These are phyloP conservation scores for Coemansia sp. DNA, from an alignment of 192 early-diverging fungal genomes.

Conservation along the genomic window DNA sequence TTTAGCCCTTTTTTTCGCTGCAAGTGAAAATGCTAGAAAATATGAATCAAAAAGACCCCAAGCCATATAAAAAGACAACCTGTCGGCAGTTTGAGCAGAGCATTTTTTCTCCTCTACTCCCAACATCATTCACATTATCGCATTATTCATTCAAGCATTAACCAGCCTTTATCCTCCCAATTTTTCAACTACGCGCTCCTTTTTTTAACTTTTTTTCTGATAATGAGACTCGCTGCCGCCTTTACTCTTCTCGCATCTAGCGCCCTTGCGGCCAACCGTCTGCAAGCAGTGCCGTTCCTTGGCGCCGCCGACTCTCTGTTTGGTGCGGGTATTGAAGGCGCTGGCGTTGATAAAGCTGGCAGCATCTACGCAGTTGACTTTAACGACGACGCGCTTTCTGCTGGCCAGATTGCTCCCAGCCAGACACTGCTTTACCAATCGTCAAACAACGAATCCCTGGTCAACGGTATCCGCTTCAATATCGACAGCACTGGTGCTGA, in stretches of 20 bases:
- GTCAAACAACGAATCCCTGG: neutral
- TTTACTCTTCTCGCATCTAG: constrained; percentile 2
- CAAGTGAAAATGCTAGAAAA: neutral
- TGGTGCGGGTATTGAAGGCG: constrained; percentile 10
- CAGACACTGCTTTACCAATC: constrained; percentile 7
- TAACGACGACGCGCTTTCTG: constrained; percentile 6
- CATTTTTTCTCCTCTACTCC: neutral
- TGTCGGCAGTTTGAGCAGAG: neutral
- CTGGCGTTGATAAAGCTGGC: constrained; percentile 12
- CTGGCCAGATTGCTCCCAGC: constrained; percentile 12
- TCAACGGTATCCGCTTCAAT: constrained; percentile 14
- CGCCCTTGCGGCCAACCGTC: constrained; percentile 6
- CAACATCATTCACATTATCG: neutral
- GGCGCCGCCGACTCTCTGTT: constrained; percentile 7
- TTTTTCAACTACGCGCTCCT: neutral
- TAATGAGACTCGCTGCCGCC: constrained; percentile 8
- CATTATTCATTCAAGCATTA: neutral
- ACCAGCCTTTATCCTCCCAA: neutral
- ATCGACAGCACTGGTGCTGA: constrained; percentile 11
- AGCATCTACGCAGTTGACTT: constrained; percentile 14
- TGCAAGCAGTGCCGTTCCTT: constrained; percentile 7
- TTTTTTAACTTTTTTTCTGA: neutral
- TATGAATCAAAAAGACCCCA: neutral
- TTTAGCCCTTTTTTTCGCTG: neutral
- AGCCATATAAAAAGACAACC: neutral